Conservation (phyloP, 2,329 filamentous ascomycete genomes). For the Phyllosticta capitalensis region DNA sequence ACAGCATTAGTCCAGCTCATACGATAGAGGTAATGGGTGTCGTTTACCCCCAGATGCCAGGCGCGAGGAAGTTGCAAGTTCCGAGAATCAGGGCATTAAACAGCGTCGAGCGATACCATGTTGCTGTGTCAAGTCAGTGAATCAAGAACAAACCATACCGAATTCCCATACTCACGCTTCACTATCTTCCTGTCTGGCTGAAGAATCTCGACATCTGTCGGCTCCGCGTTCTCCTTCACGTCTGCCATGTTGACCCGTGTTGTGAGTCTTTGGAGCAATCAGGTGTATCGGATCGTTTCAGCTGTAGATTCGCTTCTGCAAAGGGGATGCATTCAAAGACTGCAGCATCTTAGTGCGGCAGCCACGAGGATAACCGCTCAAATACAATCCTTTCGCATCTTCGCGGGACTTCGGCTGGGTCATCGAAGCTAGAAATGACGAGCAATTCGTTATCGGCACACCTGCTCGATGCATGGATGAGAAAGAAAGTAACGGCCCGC, state of each 20-base stretch:
- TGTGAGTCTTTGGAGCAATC: neutral
- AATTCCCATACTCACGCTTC: neutral
- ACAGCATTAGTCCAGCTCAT: no score
- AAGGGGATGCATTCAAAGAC: neutral
- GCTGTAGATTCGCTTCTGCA: neutral
- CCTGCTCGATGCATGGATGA: neutral
- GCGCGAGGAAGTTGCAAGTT: conserved; percentile 59
- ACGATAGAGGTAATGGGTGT: no score
- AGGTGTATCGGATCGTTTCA: neutral
- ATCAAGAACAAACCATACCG: neutral
- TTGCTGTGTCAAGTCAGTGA: conserved; percentile 32
- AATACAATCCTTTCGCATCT: neutral
- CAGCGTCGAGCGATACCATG: conserved; percentile 63
- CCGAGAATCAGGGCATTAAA: conserved; percentile 65
- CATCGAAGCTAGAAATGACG: conserved; percentile 1
- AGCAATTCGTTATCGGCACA: neutral
- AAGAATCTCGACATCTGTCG: neutral
- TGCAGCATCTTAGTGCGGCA: neutral
- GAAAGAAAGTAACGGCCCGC: neutral
- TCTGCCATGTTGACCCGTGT: conserved; percentile 1
- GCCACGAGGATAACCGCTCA: neutral
- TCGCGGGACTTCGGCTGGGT: neutral
- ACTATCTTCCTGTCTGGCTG: neutral
- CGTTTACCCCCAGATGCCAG: conserved; percentile 53
- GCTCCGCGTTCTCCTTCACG: conserved; percentile 2